A percentile compares a stretch with the other conserved stretches of the same genome.
Conservation (phyloP, 352 stramenopile species). For the Globisporangium rhizosaccharum region DNA sequence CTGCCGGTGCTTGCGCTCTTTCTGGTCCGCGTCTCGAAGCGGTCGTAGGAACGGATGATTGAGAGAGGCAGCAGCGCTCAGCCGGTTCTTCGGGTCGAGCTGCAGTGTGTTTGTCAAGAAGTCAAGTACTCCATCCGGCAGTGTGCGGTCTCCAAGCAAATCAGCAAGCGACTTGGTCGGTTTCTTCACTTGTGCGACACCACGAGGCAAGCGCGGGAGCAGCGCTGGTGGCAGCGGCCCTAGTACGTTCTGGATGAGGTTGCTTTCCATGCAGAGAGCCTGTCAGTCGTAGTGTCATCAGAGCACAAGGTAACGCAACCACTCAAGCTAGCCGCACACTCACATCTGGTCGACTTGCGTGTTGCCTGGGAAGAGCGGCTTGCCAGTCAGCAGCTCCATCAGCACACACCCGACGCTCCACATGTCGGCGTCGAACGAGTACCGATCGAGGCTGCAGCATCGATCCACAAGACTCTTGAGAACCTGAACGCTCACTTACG, state of each 20-base stretch:
- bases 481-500: not conserved
- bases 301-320: not conserved
- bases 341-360: slow-evolving; percentile 82
- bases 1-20: slow-evolving; percentile 27
- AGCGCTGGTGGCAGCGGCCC: slow-evolving; percentile 45
- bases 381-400: slow-evolving; percentile 69
- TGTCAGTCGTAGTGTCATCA: not conserved
- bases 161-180: slow-evolving; percentile 41
- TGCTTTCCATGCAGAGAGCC: slow-evolving; percentile 24
- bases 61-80: slow-evolving; percentile 47
- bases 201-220: slow-evolving; percentile 45
- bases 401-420: slow-evolving; percentile 80
- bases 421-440: slow-evolving; percentile 79
- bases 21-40: slow-evolving; percentile 47
- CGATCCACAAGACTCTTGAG: not conserved
- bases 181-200: slow-evolving; percentile 28
- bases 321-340: not conserved
- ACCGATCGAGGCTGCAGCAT: slow-evolving; percentile 51
- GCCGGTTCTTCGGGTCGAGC: slow-evolving; percentile 49
- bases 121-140: slow-evolving; percentile 61
- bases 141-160: slow-evolving; percentile 28
- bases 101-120: slow-evolving; percentile 59
- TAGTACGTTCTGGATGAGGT: slow-evolving; percentile 67
- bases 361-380: slow-evolving; percentile 66
- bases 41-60: slow-evolving; percentile 50